phyloP scores from a whole-genome alignment of 2,329 filamentous ascomycete genomes.

The Botrytis fabae region DNA sequence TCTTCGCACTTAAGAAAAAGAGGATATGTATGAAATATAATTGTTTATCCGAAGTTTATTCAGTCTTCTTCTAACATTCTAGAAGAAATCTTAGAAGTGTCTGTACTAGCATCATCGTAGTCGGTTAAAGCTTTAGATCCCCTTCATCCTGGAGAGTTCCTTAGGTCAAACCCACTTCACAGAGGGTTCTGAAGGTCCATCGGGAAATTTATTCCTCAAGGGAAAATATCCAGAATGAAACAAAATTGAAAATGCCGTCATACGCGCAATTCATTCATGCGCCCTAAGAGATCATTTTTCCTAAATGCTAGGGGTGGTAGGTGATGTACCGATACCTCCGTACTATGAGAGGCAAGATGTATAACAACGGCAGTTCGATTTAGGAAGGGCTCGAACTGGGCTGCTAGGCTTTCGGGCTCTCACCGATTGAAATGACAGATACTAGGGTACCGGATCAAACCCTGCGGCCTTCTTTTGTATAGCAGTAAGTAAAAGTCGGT shows the following conservation, averaged over 20 bases:
- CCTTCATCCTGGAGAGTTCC: constrained; percentile 16
- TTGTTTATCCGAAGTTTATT: constrained; percentile 10
- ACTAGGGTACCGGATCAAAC: constrained; percentile 12
- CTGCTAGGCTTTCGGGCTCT: constrained; percentile 16
- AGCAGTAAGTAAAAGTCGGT: constrained; percentile 5
- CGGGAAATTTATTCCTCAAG: background rate
- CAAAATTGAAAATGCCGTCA: constrained; percentile 30
- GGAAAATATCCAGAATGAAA: constrained; percentile 10
- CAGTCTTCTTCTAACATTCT: constrained; percentile 1
- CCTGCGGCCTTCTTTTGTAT: constrained; percentile 14
- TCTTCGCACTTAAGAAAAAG: background rate
- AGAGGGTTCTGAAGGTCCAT: background rate
- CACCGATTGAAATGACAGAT: constrained; percentile 22
- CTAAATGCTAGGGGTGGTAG: background rate
- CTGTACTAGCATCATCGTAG: constrained; percentile 5
- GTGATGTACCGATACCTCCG: background rate
- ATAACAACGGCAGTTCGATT: constrained; percentile 12
- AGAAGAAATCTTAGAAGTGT: constrained; percentile 9
- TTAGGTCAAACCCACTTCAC: constrained; percentile 12
- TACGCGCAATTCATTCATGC: constrained; percentile 32
- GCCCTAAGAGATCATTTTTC: constrained; percentile 14
- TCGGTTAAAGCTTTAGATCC: background rate
- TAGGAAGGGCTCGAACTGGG: constrained; percentile 10
- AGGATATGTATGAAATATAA: background rate
- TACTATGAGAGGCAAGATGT: background rate